These are phyloP conservation scores for Tilletiaria anomala DNA, from an alignment of 1,284 basidiomycete species.

Conservation along the genomic window DNA sequence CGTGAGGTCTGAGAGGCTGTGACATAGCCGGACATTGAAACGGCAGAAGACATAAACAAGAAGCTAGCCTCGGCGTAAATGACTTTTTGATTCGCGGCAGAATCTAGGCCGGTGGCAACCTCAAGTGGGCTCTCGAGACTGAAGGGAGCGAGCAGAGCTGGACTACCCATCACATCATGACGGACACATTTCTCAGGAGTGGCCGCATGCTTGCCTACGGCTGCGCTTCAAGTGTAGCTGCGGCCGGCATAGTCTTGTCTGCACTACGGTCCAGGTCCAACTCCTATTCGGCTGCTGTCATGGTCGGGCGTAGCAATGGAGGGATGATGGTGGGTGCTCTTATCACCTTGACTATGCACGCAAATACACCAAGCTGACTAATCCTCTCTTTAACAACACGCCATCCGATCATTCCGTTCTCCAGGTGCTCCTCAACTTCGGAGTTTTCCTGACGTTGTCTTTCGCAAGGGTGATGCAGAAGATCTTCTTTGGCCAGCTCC, in stretches of 20 bases:
- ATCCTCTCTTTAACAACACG: background rate
- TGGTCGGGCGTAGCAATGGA: constrained; percentile 76
- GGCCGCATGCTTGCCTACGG: constrained; percentile 19
- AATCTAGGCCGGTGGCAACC: too few species aligned
- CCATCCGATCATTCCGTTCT: constrained; percentile 1
- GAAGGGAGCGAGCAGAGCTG: too few species aligned
- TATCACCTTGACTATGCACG: background rate
- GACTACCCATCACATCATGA: too few species aligned
- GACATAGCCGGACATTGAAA: too few species aligned
- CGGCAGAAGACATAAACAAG: too few species aligned
- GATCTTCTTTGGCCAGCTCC: constrained; percentile 79
- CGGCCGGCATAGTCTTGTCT: constrained; percentile 41
- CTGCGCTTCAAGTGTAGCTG: constrained; percentile 13
- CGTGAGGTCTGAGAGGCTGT: too few species aligned
- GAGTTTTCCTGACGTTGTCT: constrained; percentile 59
- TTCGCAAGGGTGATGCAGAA: constrained; percentile 64
- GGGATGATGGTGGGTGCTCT: constrained; percentile 17
- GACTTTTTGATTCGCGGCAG: too few species aligned
- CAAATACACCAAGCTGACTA: too few species aligned
- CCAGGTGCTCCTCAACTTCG: constrained; percentile 89
- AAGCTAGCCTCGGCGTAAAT: too few species aligned
- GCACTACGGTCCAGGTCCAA: constrained; percentile 73
- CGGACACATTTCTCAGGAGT: too few species aligned
- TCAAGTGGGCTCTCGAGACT: too few species aligned
- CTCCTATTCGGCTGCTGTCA: constrained; percentile 84